Percentiles rank a stretch among this genome's conserved stretches.
phyloP scores from a whole-genome alignment of 352 stramenopile genomes.

The Pythium vanterpoolii region DNA sequence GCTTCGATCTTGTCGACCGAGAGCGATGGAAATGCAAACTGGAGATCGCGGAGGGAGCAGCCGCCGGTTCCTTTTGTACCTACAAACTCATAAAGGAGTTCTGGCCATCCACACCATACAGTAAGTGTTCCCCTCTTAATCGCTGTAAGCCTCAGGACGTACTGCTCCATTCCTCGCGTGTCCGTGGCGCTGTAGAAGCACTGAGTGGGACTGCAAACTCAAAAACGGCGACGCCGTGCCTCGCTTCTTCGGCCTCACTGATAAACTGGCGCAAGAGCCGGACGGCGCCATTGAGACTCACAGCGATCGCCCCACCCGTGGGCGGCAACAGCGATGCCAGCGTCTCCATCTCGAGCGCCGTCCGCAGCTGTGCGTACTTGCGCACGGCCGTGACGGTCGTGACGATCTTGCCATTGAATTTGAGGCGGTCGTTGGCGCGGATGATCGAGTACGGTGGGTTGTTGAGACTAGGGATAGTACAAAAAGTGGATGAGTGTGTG shows the following conservation, averaged over 20 bases:
- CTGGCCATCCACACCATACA: too few relatives aligned
- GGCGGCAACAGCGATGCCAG: constrained; percentile 41
- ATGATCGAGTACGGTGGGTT: constrained; percentile 69
- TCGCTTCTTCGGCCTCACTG: constrained; percentile 48
- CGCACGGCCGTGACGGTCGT: constrained; percentile 44
- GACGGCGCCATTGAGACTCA: constrained; percentile 24
- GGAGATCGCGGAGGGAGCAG: constrained; percentile 48
- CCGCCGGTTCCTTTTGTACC: constrained; percentile 28
- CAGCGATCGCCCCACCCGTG: background rate
- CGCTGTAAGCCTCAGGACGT: constrained; percentile 15
- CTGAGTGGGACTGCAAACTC: constrained; percentile 30
- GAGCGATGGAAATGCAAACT: constrained; percentile 52
- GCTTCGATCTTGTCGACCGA: constrained; percentile 45
- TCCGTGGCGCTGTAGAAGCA: constrained; percentile 17
- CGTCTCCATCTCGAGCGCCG: constrained; percentile 51
- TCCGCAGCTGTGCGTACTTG: constrained; percentile 57
- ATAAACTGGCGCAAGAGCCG: constrained; percentile 63
- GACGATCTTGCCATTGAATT: constrained; percentile 46
- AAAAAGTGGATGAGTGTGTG: too few relatives aligned
- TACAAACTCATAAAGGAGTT: constrained; percentile 42
- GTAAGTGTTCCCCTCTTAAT: too few relatives aligned
- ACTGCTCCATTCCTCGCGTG: constrained; percentile 59
- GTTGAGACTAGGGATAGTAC: constrained; percentile 36
- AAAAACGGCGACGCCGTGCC: constrained; percentile 58
- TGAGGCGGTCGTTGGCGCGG: constrained; percentile 58